Percentiles rank a stretch among this genome's conserved stretches.
Evolutionary conservation across 768 basidiomycete species (phyloP).

Genomic region (Podaxis sp.): DNA sequence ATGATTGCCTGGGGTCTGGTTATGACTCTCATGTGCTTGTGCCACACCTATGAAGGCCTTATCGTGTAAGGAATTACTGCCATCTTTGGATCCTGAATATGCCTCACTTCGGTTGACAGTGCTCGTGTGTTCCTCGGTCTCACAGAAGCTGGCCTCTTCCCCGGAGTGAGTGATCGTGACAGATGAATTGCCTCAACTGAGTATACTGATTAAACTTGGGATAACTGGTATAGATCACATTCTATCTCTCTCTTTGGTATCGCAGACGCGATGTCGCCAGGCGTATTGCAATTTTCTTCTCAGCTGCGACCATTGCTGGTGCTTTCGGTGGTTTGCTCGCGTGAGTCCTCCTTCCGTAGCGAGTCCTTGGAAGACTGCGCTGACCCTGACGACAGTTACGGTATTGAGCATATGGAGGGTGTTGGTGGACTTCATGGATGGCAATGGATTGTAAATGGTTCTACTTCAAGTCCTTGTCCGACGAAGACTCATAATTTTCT

Average conservation of each 20-base stretch:
- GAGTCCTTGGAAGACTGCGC: not conserved
- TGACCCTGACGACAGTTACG: slow-evolving; percentile 31
- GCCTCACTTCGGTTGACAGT: slow-evolving; percentile 14
- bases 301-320: slow-evolving; percentile 54
- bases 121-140: slow-evolving; percentile 36
- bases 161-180: slow-evolving; percentile 23
- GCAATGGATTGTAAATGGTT: slow-evolving; percentile 42
- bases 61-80: slow-evolving; percentile 16
- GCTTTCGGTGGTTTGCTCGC: slow-evolving; percentile 36
- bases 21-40: slow-evolving; percentile 30
- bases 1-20: slow-evolving; percentile 30
- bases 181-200: not conserved
- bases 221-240: slow-evolving; percentile 27
- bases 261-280: slow-evolving; percentile 50
- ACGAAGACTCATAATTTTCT: not conserved
- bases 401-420: slow-evolving; percentile 41
- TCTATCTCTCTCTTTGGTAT: slow-evolving; percentile 58
- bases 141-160: slow-evolving; percentile 35
- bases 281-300: slow-evolving; percentile 61
- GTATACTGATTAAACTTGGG: not conserved
- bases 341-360: slow-evolving; percentile 15
- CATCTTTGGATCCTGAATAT: not conserved
- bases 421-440: slow-evolving; percentile 35
- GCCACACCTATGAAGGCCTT: slow-evolving; percentile 25
- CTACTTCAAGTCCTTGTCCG: not conserved